A percentile compares a stretch with the other conserved stretches of the same genome.
Evolutionary conservation across 148 eudicot species (phyloP).

Genomic region (Gaultheria prostrata): DNA sequence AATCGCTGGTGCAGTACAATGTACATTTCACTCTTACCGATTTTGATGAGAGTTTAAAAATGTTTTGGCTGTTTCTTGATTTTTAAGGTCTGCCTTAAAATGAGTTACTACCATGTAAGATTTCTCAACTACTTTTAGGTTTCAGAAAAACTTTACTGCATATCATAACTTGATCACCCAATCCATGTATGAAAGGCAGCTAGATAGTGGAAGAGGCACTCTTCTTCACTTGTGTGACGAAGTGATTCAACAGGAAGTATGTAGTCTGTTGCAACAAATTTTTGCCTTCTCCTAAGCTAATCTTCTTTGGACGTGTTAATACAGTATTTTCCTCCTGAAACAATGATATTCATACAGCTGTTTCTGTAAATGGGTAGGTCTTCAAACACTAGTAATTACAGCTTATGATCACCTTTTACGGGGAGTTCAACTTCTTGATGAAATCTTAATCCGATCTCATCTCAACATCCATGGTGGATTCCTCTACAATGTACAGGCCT

Average conservation of each 20-base stretch:
- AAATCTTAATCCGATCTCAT: background rate
- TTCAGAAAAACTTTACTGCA: constrained; percentile 69
- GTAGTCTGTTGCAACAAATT: constrained; percentile 2
- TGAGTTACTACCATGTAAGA: background rate
- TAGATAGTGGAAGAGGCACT: constrained; percentile 90
- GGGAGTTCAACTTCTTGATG: background rate
- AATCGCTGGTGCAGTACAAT: background rate
- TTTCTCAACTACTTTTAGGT: constrained; percentile 39
- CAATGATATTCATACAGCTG: background rate
- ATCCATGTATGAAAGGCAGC: constrained; percentile 93
- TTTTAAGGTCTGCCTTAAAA: background rate
- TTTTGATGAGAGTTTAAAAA: background rate
- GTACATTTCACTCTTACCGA: background rate
- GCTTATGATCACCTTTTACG: background rate
- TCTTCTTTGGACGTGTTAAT: background rate
- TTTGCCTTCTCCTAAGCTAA: background rate
- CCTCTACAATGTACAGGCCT: background rate
- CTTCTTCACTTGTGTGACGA: constrained; percentile 78
- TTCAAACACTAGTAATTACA: background rate
- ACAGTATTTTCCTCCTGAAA: background rate
- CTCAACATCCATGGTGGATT: too few species aligned
- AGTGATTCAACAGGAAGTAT: constrained; percentile 67
- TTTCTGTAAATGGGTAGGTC: background rate
- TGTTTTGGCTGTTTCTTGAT: background rate
- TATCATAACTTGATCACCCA: constrained; percentile 78